Evolutionary conservation across 2,329 filamentous ascomycete genomes (phyloP).

Genomic region (Fusarium miscanthi): DNA sequence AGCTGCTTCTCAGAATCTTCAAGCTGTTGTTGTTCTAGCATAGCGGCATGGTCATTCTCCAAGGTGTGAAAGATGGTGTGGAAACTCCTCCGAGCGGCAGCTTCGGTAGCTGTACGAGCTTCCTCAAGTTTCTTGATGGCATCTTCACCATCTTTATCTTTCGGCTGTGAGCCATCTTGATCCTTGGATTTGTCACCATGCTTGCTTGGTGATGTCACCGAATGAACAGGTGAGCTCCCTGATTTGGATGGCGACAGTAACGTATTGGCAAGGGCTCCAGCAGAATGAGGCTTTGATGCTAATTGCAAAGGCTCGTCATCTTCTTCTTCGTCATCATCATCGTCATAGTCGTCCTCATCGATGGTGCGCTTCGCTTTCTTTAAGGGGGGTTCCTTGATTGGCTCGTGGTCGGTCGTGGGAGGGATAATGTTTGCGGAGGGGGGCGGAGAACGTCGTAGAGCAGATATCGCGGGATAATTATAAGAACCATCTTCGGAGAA

Average conservation of each 20-base stretch:
- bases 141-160: conserved; percentile 81
- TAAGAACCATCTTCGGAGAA: conserved; percentile 71
- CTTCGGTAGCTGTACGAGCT: conserved; percentile 89
- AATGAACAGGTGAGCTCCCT: conserved; percentile 73
- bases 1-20: conserved; percentile 97
- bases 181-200: conserved; percentile 65
- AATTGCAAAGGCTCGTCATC: conserved; percentile 66
- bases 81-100: conserved; percentile 89
- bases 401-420: conserved; percentile 68
- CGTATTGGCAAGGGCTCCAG: conserved; percentile 63
- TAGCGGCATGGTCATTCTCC: conserved; percentile 93
- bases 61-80: conserved; percentile 95
- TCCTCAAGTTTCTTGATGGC: conserved; percentile 93
- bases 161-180: conserved; percentile 60
- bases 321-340: conserved; percentile 81
- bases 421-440: conserved; percentile 58
- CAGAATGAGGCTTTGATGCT: conserved; percentile 63
- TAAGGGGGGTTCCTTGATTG: conserved; percentile 68
- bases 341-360: conserved; percentile 87
- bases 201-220: conserved; percentile 70
- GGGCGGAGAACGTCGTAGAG: conserved; percentile 58
- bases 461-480: conserved; percentile 64
- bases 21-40: conserved; percentile 96
- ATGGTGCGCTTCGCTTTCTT: conserved; percentile 84
- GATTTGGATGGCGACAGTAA: conserved; percentile 77